Base-by-base conservation (phyloP, 2,329 filamentous ascomycete genomes). In the Sclerotinia subarctica region DNA sequence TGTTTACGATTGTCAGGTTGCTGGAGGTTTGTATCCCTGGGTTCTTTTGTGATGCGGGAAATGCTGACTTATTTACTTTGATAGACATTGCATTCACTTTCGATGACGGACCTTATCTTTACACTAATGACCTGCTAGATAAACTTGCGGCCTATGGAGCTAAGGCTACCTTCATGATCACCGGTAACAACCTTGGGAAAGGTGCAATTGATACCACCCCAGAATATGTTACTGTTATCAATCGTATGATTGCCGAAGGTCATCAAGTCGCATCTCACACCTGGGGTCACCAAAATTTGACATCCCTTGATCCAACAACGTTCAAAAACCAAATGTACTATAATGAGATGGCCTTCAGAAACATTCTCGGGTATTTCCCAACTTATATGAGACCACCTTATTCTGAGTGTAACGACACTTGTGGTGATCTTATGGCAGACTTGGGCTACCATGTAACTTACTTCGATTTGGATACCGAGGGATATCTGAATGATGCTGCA, bases 81-180 rank as follows among this genome's bases (percentile, higher is more conserved):
- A 11, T n/a, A 68, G 85, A 85, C 10, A 82, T 90, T 71, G 88
- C 88, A 26, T 77, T 91, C 68, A 90, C 88, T 0, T 90, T 85
- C 72, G 88, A 90, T 72, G 88, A 90, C 74, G 88, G 88, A 3
- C 88, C 88, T n/a, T 85, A 84, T 71, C 76, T 81, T 42, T 89
- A 86, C 76, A 90, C 88, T 1, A 81, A 58, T 46, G 67, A 68
- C n/a, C 67, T 68, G 26, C 47, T 90, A 17, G 85, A 90, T 73
- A 80, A 88, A 66, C 81, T 91, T 57, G 81, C 82, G 69, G 80
- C 79, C 35, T 88, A 89, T 74, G 79, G 83, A 38, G 87, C 86
- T 19, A 88, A 86, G 71, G 88, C 87, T 1, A 91, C 89, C 2
- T 91, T 91, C 53, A 73, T 77, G 67, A 81, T 90, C 69, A 86